A percentile compares a stretch with the other conserved stretches of the same genome.
Evolutionary conservation across 140 eudicot species (phyloP).

Genomic region (Erigeron philadelphicus): DNA sequence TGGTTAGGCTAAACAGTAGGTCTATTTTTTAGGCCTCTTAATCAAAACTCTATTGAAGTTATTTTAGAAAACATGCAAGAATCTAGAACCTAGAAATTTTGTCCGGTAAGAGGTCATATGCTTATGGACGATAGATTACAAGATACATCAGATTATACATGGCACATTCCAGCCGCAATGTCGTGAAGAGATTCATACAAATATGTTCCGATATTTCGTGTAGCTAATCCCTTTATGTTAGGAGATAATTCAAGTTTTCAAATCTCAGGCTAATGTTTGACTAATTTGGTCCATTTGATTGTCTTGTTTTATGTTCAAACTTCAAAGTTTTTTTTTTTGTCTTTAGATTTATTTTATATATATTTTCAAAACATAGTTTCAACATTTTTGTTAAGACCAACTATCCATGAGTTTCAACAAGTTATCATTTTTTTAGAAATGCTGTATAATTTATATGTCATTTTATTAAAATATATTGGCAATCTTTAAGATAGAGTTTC

Average conservation of each 20-base stretch:
- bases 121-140: background rate
- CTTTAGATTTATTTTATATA: too few species aligned
- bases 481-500: too few species aligned
- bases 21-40: too few species aligned
- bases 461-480: too few species aligned
- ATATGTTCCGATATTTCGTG: background rate
- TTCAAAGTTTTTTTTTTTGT: too few species aligned
- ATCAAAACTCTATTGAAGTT: background rate
- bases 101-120: background rate
- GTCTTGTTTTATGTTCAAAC: too few species aligned
- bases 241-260: background rate
- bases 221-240: background rate
- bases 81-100: background rate
- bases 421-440: too few species aligned
- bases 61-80: background rate
- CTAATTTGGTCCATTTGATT: background rate
- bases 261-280: background rate
- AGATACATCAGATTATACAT: background rate
- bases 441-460: too few species aligned
- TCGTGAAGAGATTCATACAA: background rate
- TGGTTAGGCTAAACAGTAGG: too few species aligned
- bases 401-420: too few species aligned
- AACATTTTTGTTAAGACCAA: too few species aligned
- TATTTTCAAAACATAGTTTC: too few species aligned
- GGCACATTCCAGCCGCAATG: background rate